Percentiles rank a stretch among this genome's conserved stretches.
Conservation (phyloP, 2,329 filamentous ascomycete species). For the Ophiocordyceps camponoti-saundersi region DNA sequence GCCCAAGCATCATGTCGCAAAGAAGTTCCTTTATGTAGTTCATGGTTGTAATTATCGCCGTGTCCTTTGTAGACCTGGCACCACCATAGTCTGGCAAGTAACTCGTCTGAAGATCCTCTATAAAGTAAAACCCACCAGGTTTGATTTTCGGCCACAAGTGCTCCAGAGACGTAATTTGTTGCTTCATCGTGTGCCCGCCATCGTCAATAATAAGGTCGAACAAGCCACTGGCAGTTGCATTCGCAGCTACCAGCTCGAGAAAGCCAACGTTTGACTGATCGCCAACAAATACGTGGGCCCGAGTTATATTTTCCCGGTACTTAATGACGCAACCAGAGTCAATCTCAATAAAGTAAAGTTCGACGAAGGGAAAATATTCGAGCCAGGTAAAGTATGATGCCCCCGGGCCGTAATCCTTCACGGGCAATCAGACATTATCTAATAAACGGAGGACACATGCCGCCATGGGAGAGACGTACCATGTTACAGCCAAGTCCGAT, state of each 20-base stretch:
- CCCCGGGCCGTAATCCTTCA: constrained; percentile 17
- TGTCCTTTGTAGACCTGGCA: constrained; percentile 6
- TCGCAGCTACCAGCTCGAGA: constrained; percentile 15
- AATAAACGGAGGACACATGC: background rate
- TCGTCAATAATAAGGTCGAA: constrained; percentile 25
- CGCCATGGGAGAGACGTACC: constrained; percentile 4
- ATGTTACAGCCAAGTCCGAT: constrained; percentile 23
- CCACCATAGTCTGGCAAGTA: constrained; percentile 10
- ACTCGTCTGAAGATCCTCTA: constrained; percentile 16
- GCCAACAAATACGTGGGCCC: constrained; percentile 20
- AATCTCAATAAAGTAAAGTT: constrained; percentile 24
- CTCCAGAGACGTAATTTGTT: constrained; percentile 18
- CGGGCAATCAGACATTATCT: background rate
- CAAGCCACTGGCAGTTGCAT: constrained; percentile 10
- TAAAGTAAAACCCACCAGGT: constrained; percentile 17
- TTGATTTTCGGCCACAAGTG: constrained; percentile 18
- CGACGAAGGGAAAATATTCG: constrained; percentile 19
- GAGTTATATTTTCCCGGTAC: constrained; percentile 15
- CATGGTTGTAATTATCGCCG: constrained; percentile 9
- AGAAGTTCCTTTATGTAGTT: constrained; percentile 11
- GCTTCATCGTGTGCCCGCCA: constrained; percentile 19
- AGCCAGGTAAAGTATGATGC: constrained; percentile 22
- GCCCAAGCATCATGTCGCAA: constrained; percentile 9
- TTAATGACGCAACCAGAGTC: constrained; percentile 17
- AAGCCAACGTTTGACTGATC: constrained; percentile 20